Evolutionary conservation across 1,284 basidiomycete species (phyloP), one percentile per base, ranked within the genome.

Genomic region (Puccinia brachypodii): DNA sequence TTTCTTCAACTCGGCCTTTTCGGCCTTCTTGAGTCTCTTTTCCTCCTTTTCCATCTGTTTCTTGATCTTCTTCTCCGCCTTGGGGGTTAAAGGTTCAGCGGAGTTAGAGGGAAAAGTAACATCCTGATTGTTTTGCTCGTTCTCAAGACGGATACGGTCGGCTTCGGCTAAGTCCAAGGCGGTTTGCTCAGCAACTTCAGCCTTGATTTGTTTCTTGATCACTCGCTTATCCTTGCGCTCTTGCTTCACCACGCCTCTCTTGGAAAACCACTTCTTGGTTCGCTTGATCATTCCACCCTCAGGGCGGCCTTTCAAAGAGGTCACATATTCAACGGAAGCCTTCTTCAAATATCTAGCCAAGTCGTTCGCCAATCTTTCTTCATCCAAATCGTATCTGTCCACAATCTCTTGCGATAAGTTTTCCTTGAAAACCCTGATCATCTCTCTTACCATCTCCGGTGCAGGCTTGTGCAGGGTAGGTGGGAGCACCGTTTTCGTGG

Each of bases 331-430:
- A 0, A 31, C 60, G 8, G 50, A 60, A n/a, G 80, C 71, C 50
- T 81, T 81, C 42, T 76, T 81, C 36, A 81, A 28, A 36, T 69
- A 81, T 38, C 80, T 40, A 14, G 80, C 80, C 31, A 81, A 42
- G 71, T 81, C 80, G n/a, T 81, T 73, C 9, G 80, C 60, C 28
- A 81, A n/a, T 13, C 72, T 16, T 68, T 81, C 80, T 58, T 81
- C 80, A 38, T 81, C 80, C 13, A 81, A 62, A 19, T 75, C 25
- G n/a, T 81, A 73, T 53, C 80, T 22, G 11, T 50, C 71, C 9
- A 42, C 31, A 19, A 81, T 33, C 6, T 76, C 72, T 75, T 36
- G 22, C 58, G 80, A 62, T 16, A 81, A 58, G 19, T n/a, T 68
- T 25, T 44, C 38, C 42, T 64, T 44, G 47, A 81, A 81, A 0